phyloP scores from a whole-genome alignment of 2,329 filamentous ascomycete species.

The Zasmidium angulare region DNA sequence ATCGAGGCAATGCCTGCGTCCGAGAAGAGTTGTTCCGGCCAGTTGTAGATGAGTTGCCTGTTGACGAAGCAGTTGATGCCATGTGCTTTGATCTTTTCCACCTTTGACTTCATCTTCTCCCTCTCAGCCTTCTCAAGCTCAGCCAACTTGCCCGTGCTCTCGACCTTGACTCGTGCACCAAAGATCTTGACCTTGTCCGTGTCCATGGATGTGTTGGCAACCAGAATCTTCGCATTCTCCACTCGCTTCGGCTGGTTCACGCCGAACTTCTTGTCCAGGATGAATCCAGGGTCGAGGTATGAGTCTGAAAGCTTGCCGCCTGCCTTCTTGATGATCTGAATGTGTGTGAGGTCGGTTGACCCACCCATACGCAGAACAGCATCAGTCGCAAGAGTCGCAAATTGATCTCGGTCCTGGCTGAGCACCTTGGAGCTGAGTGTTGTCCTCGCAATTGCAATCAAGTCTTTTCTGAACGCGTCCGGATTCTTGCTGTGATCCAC shows the following conservation, averaged over 20 bases:
- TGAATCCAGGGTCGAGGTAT: constrained; percentile 97
- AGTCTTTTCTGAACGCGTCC: constrained; percentile 82
- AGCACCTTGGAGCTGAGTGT: constrained; percentile 97
- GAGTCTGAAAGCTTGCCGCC: constrained; percentile 97
- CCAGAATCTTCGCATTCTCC: constrained; percentile 96
- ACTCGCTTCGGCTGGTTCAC: constrained; percentile 97
- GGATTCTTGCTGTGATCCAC: constrained; percentile 86
- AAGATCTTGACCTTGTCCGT: constrained; percentile 99
- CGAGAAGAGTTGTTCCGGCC: constrained; percentile 97
- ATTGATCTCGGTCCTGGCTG: constrained; percentile 88
- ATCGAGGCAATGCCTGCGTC: constrained; percentile 98
- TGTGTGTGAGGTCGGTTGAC: constrained; percentile 91
- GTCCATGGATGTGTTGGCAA: constrained; percentile 98
- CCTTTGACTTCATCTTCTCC: constrained; percentile 99
- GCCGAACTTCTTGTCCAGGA: constrained; percentile 97
- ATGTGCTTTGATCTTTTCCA: constrained; percentile 97
- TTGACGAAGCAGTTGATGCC: constrained; percentile 99
- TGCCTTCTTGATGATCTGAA: constrained; percentile 99
- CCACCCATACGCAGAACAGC: constrained; percentile 87
- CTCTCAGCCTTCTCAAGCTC: constrained; percentile 97
- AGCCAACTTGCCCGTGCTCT: constrained; percentile 93
- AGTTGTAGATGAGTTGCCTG: constrained; percentile 99
- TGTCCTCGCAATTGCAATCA: constrained; percentile 86
- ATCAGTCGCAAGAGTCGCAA: constrained; percentile 84
- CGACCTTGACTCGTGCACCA: constrained; percentile 93